These are phyloP conservation scores for Anastatica hierochuntica DNA, from an alignment of 345 rosid species.

Conservation along the genomic window DNA sequence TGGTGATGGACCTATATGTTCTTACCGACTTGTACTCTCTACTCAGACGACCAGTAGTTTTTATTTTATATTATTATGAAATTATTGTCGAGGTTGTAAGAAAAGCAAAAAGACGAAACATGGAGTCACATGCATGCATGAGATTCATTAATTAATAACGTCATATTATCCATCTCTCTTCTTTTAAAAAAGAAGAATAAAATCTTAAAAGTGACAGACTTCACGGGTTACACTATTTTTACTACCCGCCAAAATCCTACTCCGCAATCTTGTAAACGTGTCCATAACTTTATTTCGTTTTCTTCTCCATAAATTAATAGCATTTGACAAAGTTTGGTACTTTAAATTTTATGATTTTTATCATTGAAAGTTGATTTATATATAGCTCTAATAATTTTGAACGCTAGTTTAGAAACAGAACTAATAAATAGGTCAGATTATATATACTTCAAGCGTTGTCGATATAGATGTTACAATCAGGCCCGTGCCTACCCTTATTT, in stretches of 20 bases:
- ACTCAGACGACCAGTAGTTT: background rate
- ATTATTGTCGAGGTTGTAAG: background rate
- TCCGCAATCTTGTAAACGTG: conserved; percentile 3
- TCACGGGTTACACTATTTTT: conserved; percentile 24
- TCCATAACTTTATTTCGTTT: conserved; percentile 7
- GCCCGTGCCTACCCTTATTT: no score
- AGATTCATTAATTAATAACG: background rate
- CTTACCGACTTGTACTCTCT: background rate
- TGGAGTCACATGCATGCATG: conserved; percentile 20
- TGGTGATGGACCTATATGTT: background rate
- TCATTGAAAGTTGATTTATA: no score
- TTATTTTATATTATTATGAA: no score
- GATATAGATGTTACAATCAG: no score
- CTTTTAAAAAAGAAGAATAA: background rate
- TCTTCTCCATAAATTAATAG: background rate
- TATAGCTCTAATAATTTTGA: no score
- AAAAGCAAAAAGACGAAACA: background rate
- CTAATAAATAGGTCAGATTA: no score
- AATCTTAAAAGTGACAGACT: background rate
- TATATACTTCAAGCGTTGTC: no score
- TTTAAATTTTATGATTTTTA: no score
- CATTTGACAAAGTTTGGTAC: background rate
- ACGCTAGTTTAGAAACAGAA: no score
- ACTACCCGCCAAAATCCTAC: conserved; percentile 21
- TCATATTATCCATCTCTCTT: conserved; percentile 10